These are phyloP conservation scores for Talaromyces borbonicus DNA, from an alignment of 495 filamentous ascomycete genomes.

Conservation along the genomic window DNA sequence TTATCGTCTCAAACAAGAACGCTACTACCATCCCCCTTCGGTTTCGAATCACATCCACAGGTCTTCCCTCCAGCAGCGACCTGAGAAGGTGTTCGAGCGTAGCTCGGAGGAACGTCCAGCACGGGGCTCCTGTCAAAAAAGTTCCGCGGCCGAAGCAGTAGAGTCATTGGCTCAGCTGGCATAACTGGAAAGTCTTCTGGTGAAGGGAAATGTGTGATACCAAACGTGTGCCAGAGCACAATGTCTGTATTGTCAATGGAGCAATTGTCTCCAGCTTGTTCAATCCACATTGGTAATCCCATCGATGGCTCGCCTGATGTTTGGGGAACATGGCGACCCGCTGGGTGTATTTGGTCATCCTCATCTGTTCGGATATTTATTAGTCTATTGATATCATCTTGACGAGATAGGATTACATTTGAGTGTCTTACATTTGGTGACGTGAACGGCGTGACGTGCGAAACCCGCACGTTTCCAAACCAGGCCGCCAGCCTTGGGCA, in stretches of 20 bases:
- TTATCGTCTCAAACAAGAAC: conserved; percentile 33
- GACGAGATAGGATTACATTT: neutral
- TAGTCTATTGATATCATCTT: conserved; percentile 4
- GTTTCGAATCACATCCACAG: conserved; percentile 24
- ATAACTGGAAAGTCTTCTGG: conserved; percentile 95
- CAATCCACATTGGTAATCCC: conserved; percentile 77
- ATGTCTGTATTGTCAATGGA: conserved; percentile 78
- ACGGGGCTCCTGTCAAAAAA: conserved; percentile 84
- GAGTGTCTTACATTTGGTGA: conserved; percentile 70
- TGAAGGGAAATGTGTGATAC: conserved; percentile 81
- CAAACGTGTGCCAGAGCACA: conserved; percentile 96
- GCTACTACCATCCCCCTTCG: conserved; percentile 34
- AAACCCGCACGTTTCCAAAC: conserved; percentile 95
- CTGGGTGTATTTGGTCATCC: conserved; percentile 84
- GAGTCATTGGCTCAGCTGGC: conserved; percentile 82
- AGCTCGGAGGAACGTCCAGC: conserved; percentile 79
- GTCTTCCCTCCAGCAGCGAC: conserved; percentile 39
- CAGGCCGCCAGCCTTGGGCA: conserved; percentile 76
- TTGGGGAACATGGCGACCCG: conserved; percentile 88
- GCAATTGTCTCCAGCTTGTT: conserved; percentile 48
- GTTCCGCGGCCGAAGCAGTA: conserved; percentile 74
- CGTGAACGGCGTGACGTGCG: conserved; percentile 81
- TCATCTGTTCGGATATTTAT: conserved; percentile 40
- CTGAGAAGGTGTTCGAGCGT: conserved; percentile 62
- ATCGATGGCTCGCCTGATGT: conserved; percentile 75